phyloP scores from a whole-genome alignment of 495 filamentous ascomycete species.

The Xylaria telfairii region DNA sequence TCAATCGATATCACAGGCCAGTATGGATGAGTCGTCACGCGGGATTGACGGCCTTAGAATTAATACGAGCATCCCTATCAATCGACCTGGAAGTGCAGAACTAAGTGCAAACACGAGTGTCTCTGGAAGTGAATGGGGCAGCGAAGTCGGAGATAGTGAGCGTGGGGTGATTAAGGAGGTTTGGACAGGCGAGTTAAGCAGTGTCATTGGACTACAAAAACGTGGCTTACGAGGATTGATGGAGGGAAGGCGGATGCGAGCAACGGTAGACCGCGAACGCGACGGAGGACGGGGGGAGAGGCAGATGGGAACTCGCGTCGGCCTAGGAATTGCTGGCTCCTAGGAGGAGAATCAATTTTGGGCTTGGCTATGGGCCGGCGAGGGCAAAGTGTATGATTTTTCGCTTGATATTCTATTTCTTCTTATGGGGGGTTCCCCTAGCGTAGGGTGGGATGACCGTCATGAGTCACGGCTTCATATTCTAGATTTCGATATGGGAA shows the following conservation, averaged over 20 bases:
- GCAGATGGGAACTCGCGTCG: conserved; percentile 34
- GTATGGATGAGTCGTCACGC: conserved; percentile 28
- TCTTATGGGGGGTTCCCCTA: neutral
- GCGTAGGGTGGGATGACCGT: conserved; percentile 2
- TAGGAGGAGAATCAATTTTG: conserved; percentile 29
- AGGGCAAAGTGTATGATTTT: neutral
- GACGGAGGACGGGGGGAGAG: conserved; percentile 34
- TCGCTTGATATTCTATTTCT: neutral
- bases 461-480: conserved; percentile 15
- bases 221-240: conserved; percentile 88
- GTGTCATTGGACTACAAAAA: conserved; percentile 96
- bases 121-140: conserved; percentile 56
- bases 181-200: conserved; percentile 85
- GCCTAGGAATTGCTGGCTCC: conserved; percentile 41
- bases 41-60: conserved; percentile 44
- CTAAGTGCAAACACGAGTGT: conserved; percentile 56
- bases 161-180: conserved; percentile 58
- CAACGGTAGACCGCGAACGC: conserved; percentile 42
- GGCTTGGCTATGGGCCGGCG: conserved; percentile 19
- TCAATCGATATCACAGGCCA: conserved; percentile 35
- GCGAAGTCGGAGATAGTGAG: conserved; percentile 49
- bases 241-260: conserved; percentile 89
- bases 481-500: conserved; percentile 21
- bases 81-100: conserved; percentile 51
- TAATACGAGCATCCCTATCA: conserved; percentile 45